These are phyloP conservation scores for Mycena crocata DNA, from an alignment of 768 basidiomycete species.

Conservation along the genomic window DNA sequence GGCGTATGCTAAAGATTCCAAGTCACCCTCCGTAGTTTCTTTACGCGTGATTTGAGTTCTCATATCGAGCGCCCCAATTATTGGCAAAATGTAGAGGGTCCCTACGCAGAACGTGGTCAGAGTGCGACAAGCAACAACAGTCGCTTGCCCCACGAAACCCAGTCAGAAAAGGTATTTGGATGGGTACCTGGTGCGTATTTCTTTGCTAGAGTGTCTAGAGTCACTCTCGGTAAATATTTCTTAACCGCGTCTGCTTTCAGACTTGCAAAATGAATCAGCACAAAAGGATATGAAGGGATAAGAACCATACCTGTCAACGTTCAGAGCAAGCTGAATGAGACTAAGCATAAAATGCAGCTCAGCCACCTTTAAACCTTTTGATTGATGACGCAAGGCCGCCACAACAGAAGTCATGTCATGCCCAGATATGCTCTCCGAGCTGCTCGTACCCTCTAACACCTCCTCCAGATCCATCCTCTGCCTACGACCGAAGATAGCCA, in stretches of 20 bases:
- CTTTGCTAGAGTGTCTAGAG: neutral
- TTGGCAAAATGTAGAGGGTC: neutral
- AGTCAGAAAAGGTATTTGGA: conserved; percentile 3
- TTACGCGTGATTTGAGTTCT: neutral
- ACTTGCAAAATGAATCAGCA: neutral
- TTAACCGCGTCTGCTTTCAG: neutral
- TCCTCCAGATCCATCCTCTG: neutral
- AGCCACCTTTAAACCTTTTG: neutral
- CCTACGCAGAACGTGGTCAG: neutral
- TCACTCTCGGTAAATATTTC: neutral
- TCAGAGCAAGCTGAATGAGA: conserved; percentile 6
- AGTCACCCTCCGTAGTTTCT: neutral
- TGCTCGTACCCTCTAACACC: neutral
- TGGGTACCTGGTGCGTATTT: neutral
- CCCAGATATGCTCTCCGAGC: neutral
- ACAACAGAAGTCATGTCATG: neutral
- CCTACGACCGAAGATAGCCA: neutral
- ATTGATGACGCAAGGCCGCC: neutral
- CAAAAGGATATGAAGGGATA: neutral
- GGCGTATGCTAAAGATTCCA: neutral
- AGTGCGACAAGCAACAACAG: neutral
- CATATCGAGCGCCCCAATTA: neutral
- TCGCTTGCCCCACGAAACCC: neutral
- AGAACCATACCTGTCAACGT: conserved; percentile 8
- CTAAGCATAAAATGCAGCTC: conserved; percentile 4